Base-by-base conservation (phyloP, 2,329 filamentous ascomycete genomes). In the Knufia petricola region DNA sequence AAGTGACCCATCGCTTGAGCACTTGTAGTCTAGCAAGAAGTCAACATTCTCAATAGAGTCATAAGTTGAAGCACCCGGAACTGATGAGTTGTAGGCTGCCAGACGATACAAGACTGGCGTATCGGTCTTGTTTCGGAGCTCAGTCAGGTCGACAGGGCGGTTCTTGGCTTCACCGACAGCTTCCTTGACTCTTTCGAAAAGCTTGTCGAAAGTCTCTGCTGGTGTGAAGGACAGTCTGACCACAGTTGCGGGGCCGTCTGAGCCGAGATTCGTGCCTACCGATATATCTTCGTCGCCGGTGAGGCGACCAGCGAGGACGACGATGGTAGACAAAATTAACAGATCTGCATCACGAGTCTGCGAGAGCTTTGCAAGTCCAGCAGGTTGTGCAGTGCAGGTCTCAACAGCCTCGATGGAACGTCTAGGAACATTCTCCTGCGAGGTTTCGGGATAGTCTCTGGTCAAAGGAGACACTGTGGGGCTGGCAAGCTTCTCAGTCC, bases 211-310 rank as follows among this genome's bases (percentile, higher is more conserved):
- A 2, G 62, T 61, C 50, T 70, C 68, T 20, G 63, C 62, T 2
- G 63, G 52, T 17, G 65, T 61, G 54, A 72, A 63, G 31, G 66
- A 64, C 10, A 69, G 60, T 43, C 69, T 63, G 13, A 73, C 56
- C 49, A 73, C 68, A 51, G 72, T 71, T 37, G 68, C 65, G 38
- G 67, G 66, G 24, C 67, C 69, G 55, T 70, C 67, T 37, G 67
- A 65, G 8, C 59, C 63, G 10, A 62, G 60, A 50, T 66, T 71
- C 38, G 69, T 70, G 30, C 67, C 70, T 48, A 73, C 60, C 28
- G 68, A 67, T 51, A 73, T 71, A 55, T 73, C 70, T 53, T 73
- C 70, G 51, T 73, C 70, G 15, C 70, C 70, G 12, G 69, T 72
- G 54, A 73, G 59, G 51, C 70, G 66, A 51, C 65, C 65, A 19